These are phyloP conservation scores for Ocimum tenuiflorum DNA, from an alignment of 257 asterid species.

Conservation along the genomic window DNA sequence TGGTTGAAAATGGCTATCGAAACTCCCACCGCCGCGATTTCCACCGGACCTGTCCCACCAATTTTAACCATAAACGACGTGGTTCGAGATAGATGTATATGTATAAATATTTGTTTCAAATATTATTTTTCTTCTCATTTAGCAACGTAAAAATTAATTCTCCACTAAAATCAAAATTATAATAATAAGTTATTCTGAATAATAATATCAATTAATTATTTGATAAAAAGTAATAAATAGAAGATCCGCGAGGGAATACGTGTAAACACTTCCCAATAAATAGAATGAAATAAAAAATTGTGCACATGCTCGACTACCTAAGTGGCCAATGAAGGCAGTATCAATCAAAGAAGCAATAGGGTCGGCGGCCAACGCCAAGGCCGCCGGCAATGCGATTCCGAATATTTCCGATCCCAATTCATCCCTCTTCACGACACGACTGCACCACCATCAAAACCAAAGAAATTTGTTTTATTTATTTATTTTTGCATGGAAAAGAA, in stretches of 20 bases:
- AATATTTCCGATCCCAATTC: conserved; percentile 70
- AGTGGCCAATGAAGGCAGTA: conserved; percentile 77
- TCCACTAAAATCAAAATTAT: too few relatives aligned
- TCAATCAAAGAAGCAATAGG: conserved; percentile 88
- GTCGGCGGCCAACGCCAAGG: conserved; percentile 92
- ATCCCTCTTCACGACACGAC: conserved; percentile 61
- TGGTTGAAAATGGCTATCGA: conserved; percentile 82
- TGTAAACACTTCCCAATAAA: too few relatives aligned
- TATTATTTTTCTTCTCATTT: too few relatives aligned
- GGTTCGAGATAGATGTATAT: too few relatives aligned
- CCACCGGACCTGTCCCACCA: conserved; percentile 61
- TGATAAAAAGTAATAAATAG: too few relatives aligned
- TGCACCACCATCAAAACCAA: neutral
- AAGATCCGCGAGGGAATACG: too few relatives aligned
- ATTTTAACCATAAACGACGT: too few relatives aligned
- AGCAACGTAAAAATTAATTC: too few relatives aligned
- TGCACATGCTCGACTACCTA: conserved; percentile 37
- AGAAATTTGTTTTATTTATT: neutral
- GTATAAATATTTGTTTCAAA: too few relatives aligned
- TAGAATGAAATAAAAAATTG: too few relatives aligned
- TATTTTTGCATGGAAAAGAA: neutral
- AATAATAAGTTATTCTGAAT: too few relatives aligned
- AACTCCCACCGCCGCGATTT: conserved; percentile 87
- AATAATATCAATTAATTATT: too few relatives aligned
- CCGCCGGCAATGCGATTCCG: conserved; percentile 78